These are phyloP conservation scores for Alternaria ethzedia DNA, from an alignment of 2,329 filamentous ascomycete species.

Conservation along the genomic window DNA sequence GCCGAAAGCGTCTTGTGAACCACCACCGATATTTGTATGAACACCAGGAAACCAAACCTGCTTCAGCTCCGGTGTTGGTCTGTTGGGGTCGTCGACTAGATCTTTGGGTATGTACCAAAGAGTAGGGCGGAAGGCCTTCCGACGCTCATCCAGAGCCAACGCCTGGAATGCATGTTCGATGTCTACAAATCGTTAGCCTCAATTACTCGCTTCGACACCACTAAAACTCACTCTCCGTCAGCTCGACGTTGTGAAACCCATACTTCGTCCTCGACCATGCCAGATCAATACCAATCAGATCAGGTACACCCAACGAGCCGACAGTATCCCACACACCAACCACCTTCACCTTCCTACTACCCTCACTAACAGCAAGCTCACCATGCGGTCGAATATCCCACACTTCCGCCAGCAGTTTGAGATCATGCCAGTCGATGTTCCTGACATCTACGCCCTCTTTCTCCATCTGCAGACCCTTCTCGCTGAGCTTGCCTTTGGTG, in stretches of 20 bases:
- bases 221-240: conserved; percentile 39
- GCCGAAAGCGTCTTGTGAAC: conserved; percentile 40
- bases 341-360: conserved; percentile 47
- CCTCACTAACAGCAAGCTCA: conserved; percentile 23
- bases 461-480: conserved; percentile 23
- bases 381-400: conserved; percentile 47
- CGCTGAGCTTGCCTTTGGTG: conserved; percentile 45
- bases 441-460: conserved; percentile 16
- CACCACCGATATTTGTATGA: conserved; percentile 60
- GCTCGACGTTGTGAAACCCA: conserved; percentile 44
- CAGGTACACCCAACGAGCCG: conserved; percentile 53
- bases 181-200: conserved; percentile 40
- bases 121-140: conserved; percentile 60
- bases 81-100: conserved; percentile 31
- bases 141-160: conserved; percentile 60
- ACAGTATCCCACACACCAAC: conserved; percentile 60
- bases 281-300: conserved; percentile 43
- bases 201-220: neutral
- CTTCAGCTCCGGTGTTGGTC: conserved; percentile 47
- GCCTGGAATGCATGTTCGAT: conserved; percentile 63
- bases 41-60: conserved; percentile 62
- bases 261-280: conserved; percentile 29
- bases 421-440: conserved; percentile 22
- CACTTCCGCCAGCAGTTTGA: conserved; percentile 27
- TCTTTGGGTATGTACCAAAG: conserved; percentile 56